Percentiles rank a stretch among this genome's conserved stretches.
Evolutionary conservation across 2,329 filamentous ascomycete genomes (phyloP).

Genomic region (Curvularia sp.): DNA sequence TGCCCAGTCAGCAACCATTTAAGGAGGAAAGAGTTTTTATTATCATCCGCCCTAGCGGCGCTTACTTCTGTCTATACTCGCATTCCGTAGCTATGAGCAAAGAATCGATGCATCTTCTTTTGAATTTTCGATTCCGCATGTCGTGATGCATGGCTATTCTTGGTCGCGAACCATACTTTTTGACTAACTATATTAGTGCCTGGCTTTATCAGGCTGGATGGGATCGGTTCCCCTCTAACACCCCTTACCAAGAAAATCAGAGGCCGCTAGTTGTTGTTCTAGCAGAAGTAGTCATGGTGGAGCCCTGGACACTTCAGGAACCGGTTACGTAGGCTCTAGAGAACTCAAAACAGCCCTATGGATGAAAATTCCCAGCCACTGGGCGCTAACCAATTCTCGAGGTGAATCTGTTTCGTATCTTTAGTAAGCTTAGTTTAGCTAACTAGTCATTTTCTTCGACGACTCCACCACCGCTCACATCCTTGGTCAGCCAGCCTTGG

Average conservation of each 20-base stretch:
- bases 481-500: background rate
- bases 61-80: constrained; percentile 6
- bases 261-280: background rate
- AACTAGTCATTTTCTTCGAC: background rate
- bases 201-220: background rate
- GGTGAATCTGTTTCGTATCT: background rate
- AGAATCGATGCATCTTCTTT: background rate
- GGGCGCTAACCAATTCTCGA: background rate
- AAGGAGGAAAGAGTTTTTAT: constrained; percentile 7
- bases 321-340: background rate
- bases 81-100: constrained; percentile 8
- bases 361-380: background rate
- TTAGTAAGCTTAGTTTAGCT: background rate
- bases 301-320: background rate
- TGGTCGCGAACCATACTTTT: background rate
- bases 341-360: background rate
- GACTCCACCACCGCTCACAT: background rate
- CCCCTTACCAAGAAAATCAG: background rate
- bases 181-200: background rate
- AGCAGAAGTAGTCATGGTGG: background rate
- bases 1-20: background rate
- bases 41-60: constrained; percentile 10
- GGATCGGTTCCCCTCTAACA: background rate
- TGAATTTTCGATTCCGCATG: no score
- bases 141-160: background rate